Base-by-base conservation (phyloP, 208 protist species). In the Leishmania martiniquensis region DNA sequence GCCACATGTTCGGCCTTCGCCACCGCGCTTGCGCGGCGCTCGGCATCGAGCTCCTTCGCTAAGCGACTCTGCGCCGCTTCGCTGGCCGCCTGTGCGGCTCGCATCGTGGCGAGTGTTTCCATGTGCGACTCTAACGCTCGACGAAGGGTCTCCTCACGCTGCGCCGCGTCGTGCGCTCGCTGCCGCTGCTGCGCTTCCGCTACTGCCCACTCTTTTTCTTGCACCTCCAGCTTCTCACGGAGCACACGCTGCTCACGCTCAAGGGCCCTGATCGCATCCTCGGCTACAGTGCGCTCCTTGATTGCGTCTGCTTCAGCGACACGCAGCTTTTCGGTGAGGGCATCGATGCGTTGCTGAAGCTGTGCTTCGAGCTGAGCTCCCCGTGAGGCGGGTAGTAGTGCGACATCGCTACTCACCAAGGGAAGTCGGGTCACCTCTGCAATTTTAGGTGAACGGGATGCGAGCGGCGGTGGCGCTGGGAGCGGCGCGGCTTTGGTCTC, bases 31-130 rank as follows among this genome's bases (percentile, higher is more conserved):
- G 70, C 51, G 52, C 44, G 70, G 32, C 70, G 70, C 70, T 74
- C 70, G 34, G 22, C 72, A 13, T 49, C 72, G 44, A 67, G 42
- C 72, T 76, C 72, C n/a, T 4, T 45, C 45, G 15, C 15, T 34
- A 76, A 45, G 59, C 17, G 17, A 22, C 44, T 25, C 57, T 47
- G 72, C 34, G 39, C 22, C 37, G 45, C 59, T n/a, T 76, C 32
- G 55, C 42, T 63, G 51, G 45, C 54, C 15, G 42, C 34, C 32
- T 52, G 72, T 17, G 59, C 72, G 9, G 34, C 57, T 32, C 52
- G 57, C 72, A 51, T 62, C 6, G 37, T 39, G 12, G 70, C n/a
- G 47, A 74, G n/a, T n/a, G 52, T 59, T 34, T 42, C 12, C 70
- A 15, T 32, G 49, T 62, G 32, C 15, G 70, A 57, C 9, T 57